Evolutionary conservation across 495 filamentous ascomycete species (phyloP), one percentile per base, ranked within the genome.

Genomic region (Lasiosphaeria miniovina): DNA sequence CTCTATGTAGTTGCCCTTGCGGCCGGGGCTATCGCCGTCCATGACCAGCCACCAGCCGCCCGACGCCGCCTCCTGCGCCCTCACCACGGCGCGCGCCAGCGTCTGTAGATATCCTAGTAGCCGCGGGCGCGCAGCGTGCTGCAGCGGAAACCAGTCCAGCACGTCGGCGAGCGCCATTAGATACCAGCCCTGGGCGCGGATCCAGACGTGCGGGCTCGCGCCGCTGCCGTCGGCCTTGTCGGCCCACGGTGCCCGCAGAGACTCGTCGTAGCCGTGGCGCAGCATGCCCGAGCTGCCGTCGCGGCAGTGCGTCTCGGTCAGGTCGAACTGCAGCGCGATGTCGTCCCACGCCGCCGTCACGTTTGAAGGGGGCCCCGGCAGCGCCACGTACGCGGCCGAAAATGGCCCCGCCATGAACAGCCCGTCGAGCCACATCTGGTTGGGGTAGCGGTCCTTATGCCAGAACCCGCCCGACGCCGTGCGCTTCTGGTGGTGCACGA

Each of bases 41-140:
- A 87, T 81, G 14, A 85, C 74, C 34, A 85, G 67, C 83, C 83
- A 87, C 84, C 84, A 86, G n/a, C 78, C 80, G 1, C 81, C 80
- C 1, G 74, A 77, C 14, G 60, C 57, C 5, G 59, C 58, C 46
- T 86, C 81, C 52, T 78, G 78, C 15, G 75, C 74, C 34, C 60
- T 65, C 55, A 74, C 69, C 0, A 85, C 59, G 2, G 73, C 78
- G 8, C 65, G 61, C 9, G 80, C 75, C 4, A 80, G 69, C 6
- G 74, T 68, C 4, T 64, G 49, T 38, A 81, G 76, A 54, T 80
- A 80, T 1, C 41, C 55, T 9, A 63, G 67, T 11, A 83, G 62
- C 36, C 62, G 68, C 8, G 52, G 55, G 51, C 69, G 68, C 4
- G 74, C 74, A 2, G 68, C 52, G 36, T 76, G 71, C 0, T 49